These are phyloP conservation scores for Cryptosporidium muris DNA, from an alignment of 169 alveolate genomes.

Conservation along the genomic window DNA sequence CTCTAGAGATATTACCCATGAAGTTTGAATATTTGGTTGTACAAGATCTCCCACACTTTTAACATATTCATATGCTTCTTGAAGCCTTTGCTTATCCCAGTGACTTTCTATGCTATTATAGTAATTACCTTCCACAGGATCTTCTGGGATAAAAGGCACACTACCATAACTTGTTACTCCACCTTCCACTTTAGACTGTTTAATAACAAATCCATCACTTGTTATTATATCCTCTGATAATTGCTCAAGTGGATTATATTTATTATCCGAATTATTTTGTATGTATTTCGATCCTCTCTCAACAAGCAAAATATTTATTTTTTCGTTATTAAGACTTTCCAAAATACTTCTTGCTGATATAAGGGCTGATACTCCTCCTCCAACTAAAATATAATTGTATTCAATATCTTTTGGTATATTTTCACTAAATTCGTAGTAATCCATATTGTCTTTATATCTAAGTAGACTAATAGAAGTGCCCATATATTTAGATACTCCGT, in stretches of 20 bases:
- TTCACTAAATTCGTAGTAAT: not conserved
- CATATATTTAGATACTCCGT: too few relatives aligned
- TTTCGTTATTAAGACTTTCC: constrained; percentile 21
- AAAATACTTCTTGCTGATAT: constrained; percentile 34
- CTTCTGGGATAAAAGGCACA: constrained; percentile 30
- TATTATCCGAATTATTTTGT: constrained; percentile 6
- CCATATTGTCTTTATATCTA: too few relatives aligned
- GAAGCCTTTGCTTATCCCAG: constrained; percentile 8
- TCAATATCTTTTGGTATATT: constrained; percentile 2
- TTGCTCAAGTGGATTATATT: constrained; percentile 3
- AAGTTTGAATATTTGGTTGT: constrained; percentile 52
- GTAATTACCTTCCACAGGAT: constrained; percentile 28
- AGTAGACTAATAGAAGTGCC: too few relatives aligned
- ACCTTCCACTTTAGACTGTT: constrained; percentile 23
- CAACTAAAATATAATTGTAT: constrained; percentile 42
- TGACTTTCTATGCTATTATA: constrained; percentile 21
- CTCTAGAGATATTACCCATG: constrained; percentile 56
- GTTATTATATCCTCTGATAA: constrained; percentile 2
- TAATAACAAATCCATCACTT: constrained; percentile 26
- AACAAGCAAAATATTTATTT: constrained; percentile 11
- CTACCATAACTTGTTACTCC: constrained; percentile 65
- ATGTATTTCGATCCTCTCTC: constrained; percentile 32
- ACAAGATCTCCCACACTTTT: constrained; percentile 63
- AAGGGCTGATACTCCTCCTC: constrained; percentile 37
- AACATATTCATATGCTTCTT: constrained; percentile 54